Base-by-base conservation (phyloP, 192 early-diverging fungal genomes). In the Piromyces sp. region DNA sequence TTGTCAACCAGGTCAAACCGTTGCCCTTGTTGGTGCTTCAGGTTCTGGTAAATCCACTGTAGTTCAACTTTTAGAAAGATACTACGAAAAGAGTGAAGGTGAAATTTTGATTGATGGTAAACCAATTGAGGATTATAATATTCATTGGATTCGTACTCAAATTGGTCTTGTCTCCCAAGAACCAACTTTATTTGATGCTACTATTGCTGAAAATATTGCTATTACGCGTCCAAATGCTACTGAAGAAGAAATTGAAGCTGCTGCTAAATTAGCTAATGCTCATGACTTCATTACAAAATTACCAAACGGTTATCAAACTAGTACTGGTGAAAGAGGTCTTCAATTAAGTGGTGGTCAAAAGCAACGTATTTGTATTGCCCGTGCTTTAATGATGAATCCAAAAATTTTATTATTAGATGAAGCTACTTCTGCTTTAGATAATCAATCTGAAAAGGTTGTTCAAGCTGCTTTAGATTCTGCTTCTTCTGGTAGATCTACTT, bases 121-220 rank as follows among this genome's bases (percentile, higher is more conserved):
- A 31, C 5, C 5, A 9, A n/a, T 81, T 42, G 26, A 42, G 9
- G 30, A 79, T 4, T 79, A 30, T 79, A 30, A 30, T 30, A 79
- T 30, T 79, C 30, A 30, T 30, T 30, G 30, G 79, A 30, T 79
- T 88, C 92, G 94, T 79, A 83, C 87, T 30, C 90, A 89, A 5
- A 81, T 94, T 13, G 92, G 91, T 17, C 86, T 90, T 81, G 93
- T 94, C n/a, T 89, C 88, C 29, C 93, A 95, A 83, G 93, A 95
- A 83, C 93, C 93, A 0, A 89, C 89, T 16, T 83, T 95, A 37
- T 95, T 95, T 87, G 89, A 86, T 26, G 90, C 91, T 3, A 91
- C 92, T 15, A 92, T 95, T 81, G 86, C 86, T 30, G 93, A 94
- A 29, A 94, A 94, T 82, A 89, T 93, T 58, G 84, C 89, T 16